Base-by-base conservation (phyloP, 2,329 filamentous ascomycete genomes). In the Aureobasidium sp. region DNA sequence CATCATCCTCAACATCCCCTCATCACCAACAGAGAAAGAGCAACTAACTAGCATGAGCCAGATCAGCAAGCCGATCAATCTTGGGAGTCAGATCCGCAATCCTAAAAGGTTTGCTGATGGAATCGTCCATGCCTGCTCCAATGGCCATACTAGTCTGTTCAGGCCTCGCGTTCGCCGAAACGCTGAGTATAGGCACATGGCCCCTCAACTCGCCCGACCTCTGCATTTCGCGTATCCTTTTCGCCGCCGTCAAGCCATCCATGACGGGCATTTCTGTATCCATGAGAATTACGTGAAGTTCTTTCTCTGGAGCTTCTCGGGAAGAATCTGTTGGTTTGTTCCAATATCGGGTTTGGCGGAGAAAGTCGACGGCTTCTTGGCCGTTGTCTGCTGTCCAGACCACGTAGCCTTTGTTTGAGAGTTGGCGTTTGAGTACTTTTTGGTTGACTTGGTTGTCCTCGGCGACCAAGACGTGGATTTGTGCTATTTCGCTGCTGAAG, bases 81-180 rank as follows among this genome's bases (percentile, higher is more conserved):
- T 63, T 57, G 3, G 55, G 53, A 21, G 63, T 46, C 29, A 64
- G 27, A 35, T 64, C 63, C 11, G 43, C 40, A 15, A 64, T 61
- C 9, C 62, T 50, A 29, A 64, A 64, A 6, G 63, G 63, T 42
- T 64, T 64, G 11, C 23, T 27, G 17, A 64, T 57, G 3, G 57
- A 46, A 27, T 63, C 62, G 33, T 64, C 86, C 76, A 92, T 90
- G 38, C 88, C 88, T 2, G 87, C 86, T 60, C 81, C 78, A 68
- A 88, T 82, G 58, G 89, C 88, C 65, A 81, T 84, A 65, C 82
- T 80, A 62, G 90, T 86, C 72, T 92, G 88, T 75, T 89, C 86
- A 4, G 82, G 80, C 68, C 89, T 78, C 35, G 87, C 88, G 71
- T 92, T 92, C 1, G 89, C 89, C 33, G 88, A 91, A n/a, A 89